A percentile compares a stretch with the other conserved stretches of the same genome.
Conservation (phyloP, 306 rosid species). For the Quercus glauca region DNA sequence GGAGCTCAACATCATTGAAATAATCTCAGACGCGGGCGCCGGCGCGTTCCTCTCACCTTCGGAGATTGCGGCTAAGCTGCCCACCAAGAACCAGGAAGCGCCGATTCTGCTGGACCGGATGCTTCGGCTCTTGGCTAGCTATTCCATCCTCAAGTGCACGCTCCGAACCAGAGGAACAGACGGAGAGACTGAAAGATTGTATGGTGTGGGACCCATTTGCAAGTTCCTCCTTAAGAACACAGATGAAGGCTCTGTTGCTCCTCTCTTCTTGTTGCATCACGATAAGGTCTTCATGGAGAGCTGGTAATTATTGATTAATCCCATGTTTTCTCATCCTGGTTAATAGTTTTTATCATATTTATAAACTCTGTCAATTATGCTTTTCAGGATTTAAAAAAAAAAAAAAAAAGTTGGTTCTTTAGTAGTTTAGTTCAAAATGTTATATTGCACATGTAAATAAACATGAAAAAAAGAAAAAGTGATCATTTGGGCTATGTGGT, state of each 20-base stretch:
- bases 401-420: no score
- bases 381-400: no score
- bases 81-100: slow-evolving; percentile 17
- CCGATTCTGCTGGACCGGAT: slow-evolving; percentile 30
- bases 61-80: slow-evolving; percentile 21
- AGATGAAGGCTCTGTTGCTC: slow-evolving; percentile 16
- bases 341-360: no score
- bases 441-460: neutral
- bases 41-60: slow-evolving; percentile 22
- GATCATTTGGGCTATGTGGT: neutral
- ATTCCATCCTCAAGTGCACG: slow-evolving; percentile 24
- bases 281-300: slow-evolving; percentile 24
- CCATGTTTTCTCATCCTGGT: no score
- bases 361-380: no score
- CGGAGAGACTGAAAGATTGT: slow-evolving; percentile 12
- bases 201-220: slow-evolving; percentile 15
- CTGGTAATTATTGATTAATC: neutral
- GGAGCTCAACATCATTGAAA: slow-evolving; percentile 31
- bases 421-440: neutral
- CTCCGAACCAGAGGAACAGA: neutral
- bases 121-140: slow-evolving; percentile 29
- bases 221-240: slow-evolving; percentile 13
- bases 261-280: slow-evolving; percentile 17
- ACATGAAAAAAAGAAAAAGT: neutral
- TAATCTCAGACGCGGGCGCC: slow-evolving; percentile 21